phyloP scores from a whole-genome alignment of 2,329 filamentous ascomycete genomes.

The Elsinoe fawcettii region DNA sequence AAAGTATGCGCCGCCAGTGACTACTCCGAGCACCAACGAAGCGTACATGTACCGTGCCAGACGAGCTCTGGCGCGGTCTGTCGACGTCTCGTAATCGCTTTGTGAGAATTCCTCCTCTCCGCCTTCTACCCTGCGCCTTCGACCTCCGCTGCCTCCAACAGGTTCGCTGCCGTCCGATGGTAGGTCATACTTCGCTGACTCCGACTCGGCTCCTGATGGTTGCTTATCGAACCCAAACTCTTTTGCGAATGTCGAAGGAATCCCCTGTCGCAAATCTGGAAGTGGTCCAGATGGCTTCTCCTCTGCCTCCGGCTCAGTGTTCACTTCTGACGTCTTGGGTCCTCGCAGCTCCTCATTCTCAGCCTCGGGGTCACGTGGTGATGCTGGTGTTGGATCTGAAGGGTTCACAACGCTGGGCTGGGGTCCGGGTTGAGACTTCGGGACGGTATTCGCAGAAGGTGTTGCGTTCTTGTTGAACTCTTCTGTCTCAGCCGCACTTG shows the following conservation, averaged over 20 bases:
- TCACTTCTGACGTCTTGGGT: slow-evolving; percentile 28
- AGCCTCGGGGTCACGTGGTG: slow-evolving; percentile 3
- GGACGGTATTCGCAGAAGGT: slow-evolving; percentile 26
- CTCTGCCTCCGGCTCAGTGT: slow-evolving; percentile 40
- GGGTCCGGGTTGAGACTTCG: slow-evolving; percentile 23
- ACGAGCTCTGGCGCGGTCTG: slow-evolving; percentile 70
- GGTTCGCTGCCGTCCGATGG: slow-evolving; percentile 19
- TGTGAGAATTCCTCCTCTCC: slow-evolving; percentile 62
- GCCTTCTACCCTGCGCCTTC: slow-evolving; percentile 32
- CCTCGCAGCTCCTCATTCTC: slow-evolving; percentile 33
- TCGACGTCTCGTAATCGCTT: slow-evolving; percentile 81
- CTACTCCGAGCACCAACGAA: slow-evolving; percentile 47
- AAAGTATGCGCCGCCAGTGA: slow-evolving; percentile 61
- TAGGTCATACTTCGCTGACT: slow-evolving; percentile 20
- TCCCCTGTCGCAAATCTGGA: slow-evolving; percentile 87
- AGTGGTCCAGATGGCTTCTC: slow-evolving; percentile 50
- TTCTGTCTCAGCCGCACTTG: slow-evolving; percentile 27
- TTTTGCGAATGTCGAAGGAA: slow-evolving; percentile 79
- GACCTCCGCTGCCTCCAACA: slow-evolving; percentile 34
- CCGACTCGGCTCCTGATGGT: slow-evolving; percentile 25
- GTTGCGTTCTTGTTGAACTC: slow-evolving; percentile 28
- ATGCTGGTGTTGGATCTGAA: slow-evolving; percentile 19
- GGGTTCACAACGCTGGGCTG: not conserved
- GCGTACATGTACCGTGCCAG: slow-evolving; percentile 69
- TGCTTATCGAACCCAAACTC: slow-evolving; percentile 51